These are phyloP conservation scores for Oryza nivara DNA, from an alignment of 176 grass and related monocot genomes.

Conservation along the genomic window DNA sequence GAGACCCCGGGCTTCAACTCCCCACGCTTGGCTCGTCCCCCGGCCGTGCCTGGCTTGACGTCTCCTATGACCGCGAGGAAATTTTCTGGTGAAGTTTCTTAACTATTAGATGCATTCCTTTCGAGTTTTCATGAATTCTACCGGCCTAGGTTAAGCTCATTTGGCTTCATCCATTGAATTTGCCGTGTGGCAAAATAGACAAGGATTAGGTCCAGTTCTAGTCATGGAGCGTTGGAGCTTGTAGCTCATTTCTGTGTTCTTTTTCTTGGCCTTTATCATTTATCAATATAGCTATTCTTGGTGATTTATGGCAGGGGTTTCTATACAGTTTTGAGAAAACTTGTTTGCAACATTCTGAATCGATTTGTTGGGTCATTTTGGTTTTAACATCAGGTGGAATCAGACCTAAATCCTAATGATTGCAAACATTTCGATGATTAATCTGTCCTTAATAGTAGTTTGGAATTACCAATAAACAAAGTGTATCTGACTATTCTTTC, in stretches of 20 bases:
- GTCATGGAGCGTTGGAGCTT: not conserved
- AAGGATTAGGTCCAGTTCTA: not conserved
- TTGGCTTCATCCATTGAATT: not conserved
- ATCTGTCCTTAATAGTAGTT: not conserved
- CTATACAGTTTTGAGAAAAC: not conserved
- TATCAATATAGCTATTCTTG: not conserved
- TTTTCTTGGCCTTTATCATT: not conserved
- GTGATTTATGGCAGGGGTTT: not conserved
- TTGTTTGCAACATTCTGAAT: not conserved
- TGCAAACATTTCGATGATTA: not conserved
- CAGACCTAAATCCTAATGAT: not conserved
- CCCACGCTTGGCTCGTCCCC: not conserved
- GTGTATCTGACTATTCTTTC: not conserved
- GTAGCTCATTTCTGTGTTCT: not conserved
- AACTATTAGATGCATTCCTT: not conserved
- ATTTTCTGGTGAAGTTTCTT: constrained; percentile 15
- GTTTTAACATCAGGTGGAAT: not conserved
- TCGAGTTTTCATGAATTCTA: not conserved
- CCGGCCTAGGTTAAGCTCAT: not conserved
- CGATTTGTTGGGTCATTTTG: not conserved
- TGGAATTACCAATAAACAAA: not conserved
- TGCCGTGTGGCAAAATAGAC: not conserved
- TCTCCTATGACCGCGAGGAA: constrained; percentile 16
- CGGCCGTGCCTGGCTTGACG: not conserved
- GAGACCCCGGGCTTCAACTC: constrained; percentile 15